A percentile compares a stretch with the other conserved stretches of the same genome.
These are phyloP conservation scores for Sporothrix brunneoviolacea DNA, from an alignment of 2,329 filamentous ascomycete genomes.

Conservation along the genomic window DNA sequence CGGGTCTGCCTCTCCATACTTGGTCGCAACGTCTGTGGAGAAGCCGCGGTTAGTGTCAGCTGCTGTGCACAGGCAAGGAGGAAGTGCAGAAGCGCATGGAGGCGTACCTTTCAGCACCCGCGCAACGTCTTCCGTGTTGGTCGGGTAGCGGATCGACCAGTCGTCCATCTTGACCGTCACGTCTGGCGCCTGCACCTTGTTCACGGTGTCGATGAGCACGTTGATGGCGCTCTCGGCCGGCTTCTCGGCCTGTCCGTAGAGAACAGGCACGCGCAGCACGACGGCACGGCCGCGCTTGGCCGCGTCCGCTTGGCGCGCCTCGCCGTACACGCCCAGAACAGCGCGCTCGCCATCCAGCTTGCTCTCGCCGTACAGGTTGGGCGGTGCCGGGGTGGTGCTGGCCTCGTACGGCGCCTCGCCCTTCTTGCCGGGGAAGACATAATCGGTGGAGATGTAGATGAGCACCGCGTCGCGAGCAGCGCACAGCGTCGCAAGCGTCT, in stretches of 20 bases:
- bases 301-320: constrained; percentile 22
- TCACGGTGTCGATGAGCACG: constrained; percentile 67
- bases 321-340: constrained; percentile 54
- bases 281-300: constrained; percentile 52
- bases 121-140: constrained; percentile 80
- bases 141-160: constrained; percentile 78
- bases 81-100: too few species aligned
- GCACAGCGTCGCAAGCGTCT: constrained; percentile 59
- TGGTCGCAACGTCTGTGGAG: constrained; percentile 54
- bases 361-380: constrained; percentile 67
- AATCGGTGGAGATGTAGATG: constrained; percentile 77
- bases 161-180: constrained; percentile 72
- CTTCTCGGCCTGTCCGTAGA: constrained; percentile 70
- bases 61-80: too few species aligned
- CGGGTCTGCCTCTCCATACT: constrained; percentile 51
- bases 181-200: constrained; percentile 61
- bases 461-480: constrained; percentile 54
- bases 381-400: constrained; percentile 56
- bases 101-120: constrained; percentile 43
- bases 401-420: constrained; percentile 81
- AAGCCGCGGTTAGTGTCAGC: too few species aligned
- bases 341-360: constrained; percentile 57
- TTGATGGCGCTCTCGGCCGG: constrained; percentile 78
- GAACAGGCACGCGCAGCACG: constrained; percentile 71
- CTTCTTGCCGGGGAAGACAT: constrained; percentile 65